These are phyloP conservation scores for Ilex aquifolium DNA, from an alignment of 257 asterid species.

Conservation along the genomic window DNA sequence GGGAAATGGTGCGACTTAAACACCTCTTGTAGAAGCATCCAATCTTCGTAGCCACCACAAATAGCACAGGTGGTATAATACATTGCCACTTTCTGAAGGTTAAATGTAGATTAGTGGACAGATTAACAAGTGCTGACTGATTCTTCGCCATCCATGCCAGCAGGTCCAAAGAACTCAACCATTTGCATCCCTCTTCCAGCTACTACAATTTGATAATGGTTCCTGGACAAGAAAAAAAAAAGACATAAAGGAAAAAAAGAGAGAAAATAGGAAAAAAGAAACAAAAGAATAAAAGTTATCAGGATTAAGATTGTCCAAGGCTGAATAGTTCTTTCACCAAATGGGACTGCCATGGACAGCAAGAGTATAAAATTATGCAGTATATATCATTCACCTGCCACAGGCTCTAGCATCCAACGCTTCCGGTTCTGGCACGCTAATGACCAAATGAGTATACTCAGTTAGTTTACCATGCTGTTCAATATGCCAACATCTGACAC, in stretches of 20 bases:
- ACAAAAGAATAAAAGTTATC: neutral
- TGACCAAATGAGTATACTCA: conserved; percentile 55
- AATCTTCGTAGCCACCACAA: no score
- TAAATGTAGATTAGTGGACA: no score
- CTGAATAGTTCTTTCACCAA: neutral
- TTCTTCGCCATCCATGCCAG: conserved; percentile 10
- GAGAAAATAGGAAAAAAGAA: conserved; percentile 1
- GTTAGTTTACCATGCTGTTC: conserved; percentile 35
- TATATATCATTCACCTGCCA: conserved; percentile 41
- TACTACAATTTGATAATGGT: conserved; percentile 72
- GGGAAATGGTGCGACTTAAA: no score
- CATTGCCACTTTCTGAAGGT: no score
- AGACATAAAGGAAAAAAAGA: neutral
- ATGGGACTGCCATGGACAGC: neutral
- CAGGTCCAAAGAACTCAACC: conserved; percentile 50
- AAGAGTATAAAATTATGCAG: neutral
- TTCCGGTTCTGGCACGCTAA: conserved; percentile 96
- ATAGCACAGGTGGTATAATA: no score
- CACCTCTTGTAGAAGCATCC: no score
- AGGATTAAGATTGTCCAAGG: neutral
- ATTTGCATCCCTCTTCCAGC: conserved; percentile 98
- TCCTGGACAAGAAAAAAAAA: conserved; percentile 34
- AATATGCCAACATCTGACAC: conserved; percentile 76
- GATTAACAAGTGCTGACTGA: neutral
- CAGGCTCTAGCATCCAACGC: conserved; percentile 64